Percentiles rank a stretch among this genome's conserved stretches.
Conservation (phyloP, 2,329 filamentous ascomycete species). For the Aspergillus caelatus region DNA sequence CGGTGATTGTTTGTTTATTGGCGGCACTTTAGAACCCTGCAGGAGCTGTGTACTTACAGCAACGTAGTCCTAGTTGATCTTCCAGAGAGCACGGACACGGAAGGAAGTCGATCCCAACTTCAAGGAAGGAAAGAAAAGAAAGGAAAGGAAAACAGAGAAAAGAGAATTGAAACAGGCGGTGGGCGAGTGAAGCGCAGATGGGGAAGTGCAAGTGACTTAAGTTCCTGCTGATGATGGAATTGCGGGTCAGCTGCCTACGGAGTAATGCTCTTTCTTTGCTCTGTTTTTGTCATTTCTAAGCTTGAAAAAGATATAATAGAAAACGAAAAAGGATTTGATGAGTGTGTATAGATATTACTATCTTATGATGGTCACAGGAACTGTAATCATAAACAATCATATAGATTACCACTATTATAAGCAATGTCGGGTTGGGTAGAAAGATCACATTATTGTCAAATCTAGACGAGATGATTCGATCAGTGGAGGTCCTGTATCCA, state of each 20-base stretch:
- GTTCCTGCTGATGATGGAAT: conserved; percentile 5
- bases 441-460: neutral
- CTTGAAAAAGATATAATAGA: neutral
- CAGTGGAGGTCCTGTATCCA: neutral
- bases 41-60: neutral
- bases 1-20: conserved; percentile 15
- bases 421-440: neutral
- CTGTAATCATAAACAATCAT: neutral
- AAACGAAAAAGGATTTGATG: neutral
- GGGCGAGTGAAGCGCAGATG: conserved; percentile 7
- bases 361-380: neutral
- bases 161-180: conserved; percentile 14
- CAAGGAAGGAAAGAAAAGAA: neutral
- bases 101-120: neutral
- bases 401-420: neutral
- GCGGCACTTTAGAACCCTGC: neutral
- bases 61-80: neutral
- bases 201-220: conserved; percentile 3
- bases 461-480: neutral
- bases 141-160: conserved; percentile 6
- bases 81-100: neutral
- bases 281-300: neutral
- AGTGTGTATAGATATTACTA: neutral
- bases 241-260: conserved; percentile 6
- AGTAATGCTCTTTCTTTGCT: neutral